Evolutionary conservation across 2,329 filamentous ascomycete genomes (phyloP), one percentile per base, ranked within the genome.

Genomic region (Nemania diffusa): DNA sequence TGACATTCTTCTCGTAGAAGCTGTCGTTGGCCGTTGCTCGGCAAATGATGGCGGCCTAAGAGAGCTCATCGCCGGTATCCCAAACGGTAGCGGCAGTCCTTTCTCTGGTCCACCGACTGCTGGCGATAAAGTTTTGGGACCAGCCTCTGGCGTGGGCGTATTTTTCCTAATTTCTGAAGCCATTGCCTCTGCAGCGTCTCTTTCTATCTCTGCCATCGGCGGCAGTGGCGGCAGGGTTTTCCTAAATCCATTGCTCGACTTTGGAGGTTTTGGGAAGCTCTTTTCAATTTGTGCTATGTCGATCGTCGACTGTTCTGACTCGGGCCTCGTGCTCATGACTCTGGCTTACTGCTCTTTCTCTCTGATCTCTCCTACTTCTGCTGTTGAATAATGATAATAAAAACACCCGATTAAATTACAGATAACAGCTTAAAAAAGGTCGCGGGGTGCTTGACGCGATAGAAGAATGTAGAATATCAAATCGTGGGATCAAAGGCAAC

Each of bases 1-100:
- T 0, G 81, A 82, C 4, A 78, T 70, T 37, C 76, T 73, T 69
- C 72, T 79, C 3, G 77, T 78, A n/a, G 80, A 80, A 20, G 75
- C 72, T 1, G 78, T 78, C 51, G 75, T 72, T 5, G 75, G 78
- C 53, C 74, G 66, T n/a, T 58, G 53, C 58, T 62, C 65, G 42
- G 74, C 73, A 32, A 72, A 73, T 13, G 72, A 62, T 68, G 73
- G 44, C 50, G 73, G 71, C 20, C 61, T 65, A 24, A 72, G 70
- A 4, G 70, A 66, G 5, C 60, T 64, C 50, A 67, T 37, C 29
- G 65, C 52, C n/a, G 68, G 52, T 34, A 68, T 48, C 6, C 57
- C 62, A 32, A 72, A 67, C 7, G 74, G 68, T 24, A 69, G 32
- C 32, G 69, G 62, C 17, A 70, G 51, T 22, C 57, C 59, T 56